Base-by-base conservation (phyloP, 805 yeast species). In the Vanderwaltozyma tropicalis region DNA sequence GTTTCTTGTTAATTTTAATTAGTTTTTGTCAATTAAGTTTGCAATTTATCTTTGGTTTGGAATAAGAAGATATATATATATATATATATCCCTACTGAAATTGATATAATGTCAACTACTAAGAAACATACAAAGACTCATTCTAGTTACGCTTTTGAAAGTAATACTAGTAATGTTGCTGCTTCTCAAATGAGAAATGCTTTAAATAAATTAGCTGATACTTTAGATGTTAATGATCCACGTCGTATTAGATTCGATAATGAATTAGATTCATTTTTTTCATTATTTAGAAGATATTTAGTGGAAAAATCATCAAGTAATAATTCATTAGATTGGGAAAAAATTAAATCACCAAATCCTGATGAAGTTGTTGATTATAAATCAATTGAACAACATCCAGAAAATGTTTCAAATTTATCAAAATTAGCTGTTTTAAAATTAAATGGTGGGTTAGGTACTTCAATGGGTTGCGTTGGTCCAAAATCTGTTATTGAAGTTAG, bases 391-490 rank as follows among this genome's bases (percentile, higher is more conserved):
- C 28, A 35, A 19, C 39, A 48, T 18, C 53, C 63, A 12, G 68
- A 66, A 34, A 61, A 61, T 31, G 53, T 62, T 22, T 55, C 62
- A 17, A 66, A 61, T 41, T 71, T 92, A 54, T 64, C 77, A 50
- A 88, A 88, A 63, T 74, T 92, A 60, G 97, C 96, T 8, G 98
- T 92, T 30, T 72, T 92, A 63, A 92, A 92, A 68, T 74, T 92
- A 61, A 92, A 92, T 61, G 98, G 98, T 71, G 98, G 98, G 31
- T 72, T 92, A 51, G 98, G 98, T 59, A 92, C 98, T 16, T 89
- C 97, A 9, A 92, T 92, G 98, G 98, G 98, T 41, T 92, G 98
- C 69, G 96, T 92, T 45, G 98, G 98, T 41, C 98, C 98, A 47
- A 48, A 48, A 41, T 84, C 95, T 20, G 94, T 92, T 48, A 92